Conservation (phyloP, 2,329 filamentous ascomycete genomes). For the Drechslera avenae region DNA sequence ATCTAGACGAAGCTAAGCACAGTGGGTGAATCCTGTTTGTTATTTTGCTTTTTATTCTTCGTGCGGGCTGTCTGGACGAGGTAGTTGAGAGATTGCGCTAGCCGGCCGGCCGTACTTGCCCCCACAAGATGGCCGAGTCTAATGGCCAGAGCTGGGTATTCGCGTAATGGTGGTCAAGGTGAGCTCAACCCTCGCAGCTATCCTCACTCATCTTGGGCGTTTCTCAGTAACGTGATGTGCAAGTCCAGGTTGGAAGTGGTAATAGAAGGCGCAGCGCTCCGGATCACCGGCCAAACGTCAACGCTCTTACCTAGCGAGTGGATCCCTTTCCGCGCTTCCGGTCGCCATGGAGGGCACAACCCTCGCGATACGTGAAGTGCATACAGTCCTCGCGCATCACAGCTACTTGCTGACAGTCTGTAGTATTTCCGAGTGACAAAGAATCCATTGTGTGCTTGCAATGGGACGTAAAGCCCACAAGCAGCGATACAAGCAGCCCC, state of each 20-base stretch:
- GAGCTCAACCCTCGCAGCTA: background rate
- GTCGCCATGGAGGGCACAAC: constrained; percentile 13
- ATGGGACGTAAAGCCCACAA: background rate
- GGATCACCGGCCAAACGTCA: constrained; percentile 21
- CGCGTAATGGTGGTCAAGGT: no score
- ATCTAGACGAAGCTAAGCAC: background rate
- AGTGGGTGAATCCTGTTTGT: background rate
- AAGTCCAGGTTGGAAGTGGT: background rate
- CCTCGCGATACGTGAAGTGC: background rate
- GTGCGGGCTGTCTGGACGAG: background rate
- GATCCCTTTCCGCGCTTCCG: constrained; percentile 29
- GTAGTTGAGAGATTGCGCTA: constrained; percentile 4
- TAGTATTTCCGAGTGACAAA: no score
- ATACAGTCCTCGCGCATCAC: background rate
- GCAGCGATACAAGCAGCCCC: constrained; percentile 1
- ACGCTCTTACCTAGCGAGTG: constrained; percentile 26
- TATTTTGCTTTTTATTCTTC: background rate
- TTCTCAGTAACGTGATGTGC: background rate
- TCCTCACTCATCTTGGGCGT: background rate
- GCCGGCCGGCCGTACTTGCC: constrained; percentile 2
- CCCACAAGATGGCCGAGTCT: background rate
- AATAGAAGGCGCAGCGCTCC: background rate
- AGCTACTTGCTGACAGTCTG: no score
- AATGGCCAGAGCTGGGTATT: background rate
- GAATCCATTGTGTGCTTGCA: no score